Conservation (phyloP, 495 filamentous ascomycete species). For the Aspergillus taichungensis region DNA sequence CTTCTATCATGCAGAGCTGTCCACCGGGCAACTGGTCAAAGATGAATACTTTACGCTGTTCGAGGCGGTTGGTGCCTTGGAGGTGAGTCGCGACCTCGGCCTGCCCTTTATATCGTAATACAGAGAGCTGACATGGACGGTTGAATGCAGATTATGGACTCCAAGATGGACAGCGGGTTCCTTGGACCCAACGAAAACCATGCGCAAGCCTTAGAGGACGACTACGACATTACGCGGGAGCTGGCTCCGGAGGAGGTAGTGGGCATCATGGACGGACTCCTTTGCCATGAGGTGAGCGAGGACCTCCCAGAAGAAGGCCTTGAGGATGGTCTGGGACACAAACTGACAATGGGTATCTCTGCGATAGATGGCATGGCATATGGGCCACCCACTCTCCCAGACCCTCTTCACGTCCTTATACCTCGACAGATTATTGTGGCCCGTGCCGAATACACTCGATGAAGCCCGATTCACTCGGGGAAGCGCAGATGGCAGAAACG, state of each 20-base stretch:
- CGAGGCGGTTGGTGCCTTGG: conserved; percentile 87
- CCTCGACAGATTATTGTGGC: conserved; percentile 73
- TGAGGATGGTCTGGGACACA: not conserved
- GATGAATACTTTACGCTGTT: conserved; percentile 91
- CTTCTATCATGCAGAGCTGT: conserved; percentile 46
- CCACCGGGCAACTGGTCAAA: conserved; percentile 77
- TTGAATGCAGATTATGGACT: conserved; percentile 78
- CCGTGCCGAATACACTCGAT: conserved; percentile 55
- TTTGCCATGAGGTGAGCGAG: conserved; percentile 69
- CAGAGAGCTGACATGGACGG: no score
- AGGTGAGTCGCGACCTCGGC: conserved; percentile 48
- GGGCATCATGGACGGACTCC: conserved; percentile 88
- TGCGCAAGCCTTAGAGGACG: conserved; percentile 56
- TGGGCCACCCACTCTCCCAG: conserved; percentile 87
- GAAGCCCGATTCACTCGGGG: conserved; percentile 57
- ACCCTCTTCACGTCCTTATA: conserved; percentile 93
- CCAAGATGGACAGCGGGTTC: conserved; percentile 95
- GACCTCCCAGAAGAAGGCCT: not conserved
- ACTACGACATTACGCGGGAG: conserved; percentile 67
- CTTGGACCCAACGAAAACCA: conserved; percentile 60
- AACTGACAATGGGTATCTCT: conserved; percentile 13
- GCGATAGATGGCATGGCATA: conserved; percentile 88
- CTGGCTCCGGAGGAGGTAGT: conserved; percentile 72
- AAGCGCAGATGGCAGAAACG: conserved; percentile 20
- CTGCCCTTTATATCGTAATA: no score